phyloP scores from a whole-genome alignment of 371 early-diverging fungal genomes.

The Mortierella sp. region DNA sequence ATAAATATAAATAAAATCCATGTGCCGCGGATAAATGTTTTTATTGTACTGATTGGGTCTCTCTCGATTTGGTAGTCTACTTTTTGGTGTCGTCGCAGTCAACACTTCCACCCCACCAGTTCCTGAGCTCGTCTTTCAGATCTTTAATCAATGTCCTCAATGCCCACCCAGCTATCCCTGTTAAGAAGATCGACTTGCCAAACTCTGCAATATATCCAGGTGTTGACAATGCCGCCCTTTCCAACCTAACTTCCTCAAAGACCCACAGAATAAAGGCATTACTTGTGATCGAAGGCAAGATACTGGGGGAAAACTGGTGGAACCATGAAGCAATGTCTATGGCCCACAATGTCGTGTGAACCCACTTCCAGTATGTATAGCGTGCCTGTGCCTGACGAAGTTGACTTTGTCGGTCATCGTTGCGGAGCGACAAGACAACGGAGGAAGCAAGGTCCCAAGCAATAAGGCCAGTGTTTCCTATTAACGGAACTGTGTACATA shows the following conservation, averaged over 20 bases:
- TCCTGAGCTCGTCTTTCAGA: slow-evolving; percentile 14
- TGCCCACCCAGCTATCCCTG: not conserved
- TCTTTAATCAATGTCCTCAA: slow-evolving; percentile 13
- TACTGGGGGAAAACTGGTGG: not conserved
- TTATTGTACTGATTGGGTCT: too few relatives aligned
- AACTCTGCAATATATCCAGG: not conserved
- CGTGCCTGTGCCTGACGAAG: not conserved
- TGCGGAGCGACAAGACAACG: not conserved
- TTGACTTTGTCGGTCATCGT: not conserved
- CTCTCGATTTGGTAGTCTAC: not conserved
- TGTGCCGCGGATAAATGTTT: too few relatives aligned
- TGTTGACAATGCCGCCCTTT: too few relatives aligned
- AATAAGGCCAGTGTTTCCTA: not conserved
- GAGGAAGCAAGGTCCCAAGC: not conserved
- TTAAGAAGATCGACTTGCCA: not conserved
- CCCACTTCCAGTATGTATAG: not conserved
- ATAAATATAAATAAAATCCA: too few relatives aligned
- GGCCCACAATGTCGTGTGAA: not conserved
- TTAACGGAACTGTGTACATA: not conserved
- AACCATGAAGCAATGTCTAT: not conserved
- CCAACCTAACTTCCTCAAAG: too few relatives aligned
- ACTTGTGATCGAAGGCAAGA: not conserved
- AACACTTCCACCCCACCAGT: slow-evolving; percentile 19
- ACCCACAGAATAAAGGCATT: too few relatives aligned
- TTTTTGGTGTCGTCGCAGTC: not conserved